Evolutionary conservation across 345 rosid species (phyloP), one percentile per base, ranked within the genome.

Genomic region (Lepidium sativum): DNA sequence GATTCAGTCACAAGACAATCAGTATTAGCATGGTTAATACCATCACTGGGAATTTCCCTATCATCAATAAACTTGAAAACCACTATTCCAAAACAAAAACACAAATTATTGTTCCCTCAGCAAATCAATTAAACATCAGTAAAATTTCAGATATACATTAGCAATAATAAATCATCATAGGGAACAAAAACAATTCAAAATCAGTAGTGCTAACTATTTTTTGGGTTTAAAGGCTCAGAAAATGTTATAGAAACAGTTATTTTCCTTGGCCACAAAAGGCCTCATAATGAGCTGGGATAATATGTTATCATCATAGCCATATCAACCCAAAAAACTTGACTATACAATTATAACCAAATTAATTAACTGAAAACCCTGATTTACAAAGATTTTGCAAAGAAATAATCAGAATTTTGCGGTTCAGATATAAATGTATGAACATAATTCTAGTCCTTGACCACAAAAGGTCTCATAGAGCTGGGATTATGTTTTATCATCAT

Each of bases 211-310:
- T 11, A 8, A 27, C 7, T 23, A 10, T 17, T 20, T 5, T 11
- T 0, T 18, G 27, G 54, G 39, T 42, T 59, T 4, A 7, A 54
- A 10, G 53, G 77, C 76, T 79, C 82, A 80, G 84, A 75, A 42
- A 58, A 62, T 62, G 75, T 53, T 57, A 34, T 59, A 70, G 79
- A 73, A 63, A 63, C 71, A 73, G 17, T 71, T 74, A 62, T 70
- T 20, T 65, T 80, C 82, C 39, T 33, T 59, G 77, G 54, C 84
- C 70, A 27, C 55, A 68, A 61, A 29, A 75, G 80, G 84, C n/a
- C 84, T 81, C 82, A 69, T 78, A 81, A 72, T 80, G 84, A 81
- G 84, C 84, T 81, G 84, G 84, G 84, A 73, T 78, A 59, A 45
- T 48, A 25, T 61, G 63, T 63, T 78, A 81, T 81, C 82, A 76